Conservation (phyloP, 2,329 filamentous ascomycete genomes). For the Metarhizium rileyi region DNA sequence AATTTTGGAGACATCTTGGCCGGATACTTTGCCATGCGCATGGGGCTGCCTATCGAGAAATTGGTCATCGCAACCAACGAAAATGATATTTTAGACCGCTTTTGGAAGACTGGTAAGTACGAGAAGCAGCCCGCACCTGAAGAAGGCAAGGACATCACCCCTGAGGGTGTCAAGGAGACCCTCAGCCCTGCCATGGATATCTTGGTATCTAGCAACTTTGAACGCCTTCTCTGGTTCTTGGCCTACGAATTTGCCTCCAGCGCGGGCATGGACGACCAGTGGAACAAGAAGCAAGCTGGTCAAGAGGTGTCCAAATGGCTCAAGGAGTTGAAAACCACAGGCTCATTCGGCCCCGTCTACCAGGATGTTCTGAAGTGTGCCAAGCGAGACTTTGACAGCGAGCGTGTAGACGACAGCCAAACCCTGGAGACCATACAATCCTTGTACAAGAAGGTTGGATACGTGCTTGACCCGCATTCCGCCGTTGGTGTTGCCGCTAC, state of each 20-base stretch:
- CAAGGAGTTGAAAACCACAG: slow-evolving; percentile 65
- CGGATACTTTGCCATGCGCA: slow-evolving; percentile 83
- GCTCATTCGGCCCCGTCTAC: slow-evolving; percentile 72
- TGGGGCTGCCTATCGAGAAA: slow-evolving; percentile 83
- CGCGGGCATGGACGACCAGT: slow-evolving; percentile 52
- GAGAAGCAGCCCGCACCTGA: slow-evolving; percentile 61
- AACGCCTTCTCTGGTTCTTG: slow-evolving; percentile 89
- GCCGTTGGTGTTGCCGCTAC: slow-evolving; percentile 79
- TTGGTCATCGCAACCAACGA: slow-evolving; percentile 92
- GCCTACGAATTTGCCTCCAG: slow-evolving; percentile 59
- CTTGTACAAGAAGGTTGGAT: slow-evolving; percentile 51
- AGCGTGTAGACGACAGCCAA: slow-evolving; percentile 57
- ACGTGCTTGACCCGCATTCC: slow-evolving; percentile 88
- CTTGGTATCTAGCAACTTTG: slow-evolving; percentile 91
- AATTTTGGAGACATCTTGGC: slow-evolving; percentile 95
- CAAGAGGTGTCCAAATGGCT: slow-evolving; percentile 74
- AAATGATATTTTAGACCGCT: slow-evolving; percentile 93
- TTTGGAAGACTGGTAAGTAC: slow-evolving; percentile 85
- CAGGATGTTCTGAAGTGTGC: slow-evolving; percentile 62
- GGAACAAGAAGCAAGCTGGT: slow-evolving; percentile 59
- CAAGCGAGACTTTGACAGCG: slow-evolving; percentile 68
- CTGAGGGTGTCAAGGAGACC: slow-evolving; percentile 78
- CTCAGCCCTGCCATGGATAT: slow-evolving; percentile 97
- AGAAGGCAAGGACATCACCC: slow-evolving; percentile 41
- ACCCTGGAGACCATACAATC: slow-evolving; percentile 56